Evolutionary conservation across 1,139 yeast genomes (phyloP).

Genomic region (Magnusiomyces paraingens): DNA sequence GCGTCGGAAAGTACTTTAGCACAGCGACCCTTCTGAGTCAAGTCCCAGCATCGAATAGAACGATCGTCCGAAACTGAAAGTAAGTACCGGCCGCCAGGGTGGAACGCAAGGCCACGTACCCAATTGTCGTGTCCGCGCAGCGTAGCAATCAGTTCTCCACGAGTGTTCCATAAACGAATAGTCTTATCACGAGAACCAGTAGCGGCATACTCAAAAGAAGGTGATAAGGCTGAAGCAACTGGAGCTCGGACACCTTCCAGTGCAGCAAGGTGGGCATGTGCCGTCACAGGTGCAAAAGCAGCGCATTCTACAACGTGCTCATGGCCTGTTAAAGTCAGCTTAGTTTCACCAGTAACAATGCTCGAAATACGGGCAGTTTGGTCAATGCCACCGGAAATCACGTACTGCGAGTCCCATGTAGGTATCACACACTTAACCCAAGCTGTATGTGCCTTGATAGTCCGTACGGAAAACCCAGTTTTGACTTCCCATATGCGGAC

Average conservation of each 20-base stretch:
- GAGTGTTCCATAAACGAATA: constrained; percentile 71
- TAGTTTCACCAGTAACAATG: constrained; percentile 60
- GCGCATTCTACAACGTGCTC: constrained; percentile 77
- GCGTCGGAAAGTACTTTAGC: constrained; percentile 47
- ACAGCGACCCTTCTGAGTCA: constrained; percentile 48
- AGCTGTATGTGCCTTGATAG: constrained; percentile 75
- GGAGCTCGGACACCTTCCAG: constrained; percentile 34
- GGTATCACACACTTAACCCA: constrained; percentile 76
- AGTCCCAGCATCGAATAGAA: constrained; percentile 73
- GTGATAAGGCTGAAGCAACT: constrained; percentile 20
- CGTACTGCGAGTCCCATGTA: constrained; percentile 45
- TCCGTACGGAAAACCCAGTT: constrained; percentile 60
- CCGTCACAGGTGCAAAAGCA: constrained; percentile 53
- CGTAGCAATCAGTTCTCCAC: constrained; percentile 52
- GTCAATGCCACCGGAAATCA: constrained; percentile 78
- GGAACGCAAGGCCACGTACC: constrained; percentile 66
- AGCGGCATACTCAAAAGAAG: constrained; percentile 41
- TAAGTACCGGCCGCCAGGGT: constrained; percentile 68
- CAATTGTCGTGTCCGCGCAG: constrained; percentile 78
- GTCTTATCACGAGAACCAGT: constrained; percentile 80
- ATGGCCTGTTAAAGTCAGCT: constrained; percentile 68
- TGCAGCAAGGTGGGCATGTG: constrained; percentile 47
- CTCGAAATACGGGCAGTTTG: constrained; percentile 61
- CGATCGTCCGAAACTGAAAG: constrained; percentile 79
- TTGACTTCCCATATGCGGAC: constrained; percentile 71